Evolutionary conservation across 306 rosid genomes (phyloP).

Genomic region (Fragaria ananassa): DNA sequence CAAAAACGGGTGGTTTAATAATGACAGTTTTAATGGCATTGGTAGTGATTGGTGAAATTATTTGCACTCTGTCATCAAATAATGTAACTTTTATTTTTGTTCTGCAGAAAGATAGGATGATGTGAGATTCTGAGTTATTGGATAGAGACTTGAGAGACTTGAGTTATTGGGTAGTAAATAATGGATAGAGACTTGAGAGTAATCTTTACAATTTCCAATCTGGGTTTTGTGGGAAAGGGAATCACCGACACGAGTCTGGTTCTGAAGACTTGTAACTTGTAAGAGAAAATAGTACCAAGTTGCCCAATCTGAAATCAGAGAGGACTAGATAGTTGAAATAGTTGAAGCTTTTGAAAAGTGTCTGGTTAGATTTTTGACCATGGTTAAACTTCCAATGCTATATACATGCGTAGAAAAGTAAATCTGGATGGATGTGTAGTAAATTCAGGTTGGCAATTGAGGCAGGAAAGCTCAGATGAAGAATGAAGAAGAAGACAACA

Average conservation of each 20-base stretch:
- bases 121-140: conserved; percentile 16
- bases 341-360: not conserved
- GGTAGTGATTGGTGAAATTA: conserved; percentile 1
- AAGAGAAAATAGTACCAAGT: not conserved
- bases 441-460: conserved; percentile 8
- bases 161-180: conserved; percentile 32
- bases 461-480: conserved; percentile 7
- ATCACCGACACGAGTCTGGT: conserved; percentile 38
- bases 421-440: not conserved
- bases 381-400: conserved; percentile 1
- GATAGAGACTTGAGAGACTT: not conserved
- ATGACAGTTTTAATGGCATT: conserved; percentile 7
- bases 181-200: not conserved
- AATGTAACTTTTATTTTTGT: not conserved
- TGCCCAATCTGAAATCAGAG: not conserved
- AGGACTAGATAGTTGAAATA: not conserved
- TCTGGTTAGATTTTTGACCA: not conserved
- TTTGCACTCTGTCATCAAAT: not conserved
- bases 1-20: not conserved
- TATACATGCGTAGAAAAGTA: not conserved
- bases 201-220: not conserved
- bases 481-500: conserved; percentile 6
- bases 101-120: conserved; percentile 11
- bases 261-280: not conserved
- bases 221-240: conserved; percentile 11